Evolutionary conservation across 208 protist genomes (phyloP), one percentile per base, ranked within the genome.

Genomic region (Leishmania mexicana): DNA sequence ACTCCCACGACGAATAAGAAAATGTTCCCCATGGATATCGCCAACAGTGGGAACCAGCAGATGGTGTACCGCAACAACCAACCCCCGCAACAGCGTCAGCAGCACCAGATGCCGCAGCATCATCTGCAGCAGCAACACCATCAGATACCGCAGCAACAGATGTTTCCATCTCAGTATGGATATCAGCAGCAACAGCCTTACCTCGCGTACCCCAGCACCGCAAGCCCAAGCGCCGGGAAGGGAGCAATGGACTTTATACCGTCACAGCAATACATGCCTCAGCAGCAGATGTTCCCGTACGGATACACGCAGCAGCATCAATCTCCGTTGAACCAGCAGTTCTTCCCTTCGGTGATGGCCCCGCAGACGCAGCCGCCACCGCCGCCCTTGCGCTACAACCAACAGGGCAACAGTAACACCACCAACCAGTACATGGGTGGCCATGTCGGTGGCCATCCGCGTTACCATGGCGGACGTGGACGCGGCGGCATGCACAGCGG

Each of bases 21-120:
- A 51, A 88, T 89, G 85, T 86, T 89, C 75, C 71, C 77, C 0
- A 89, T 76, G 82, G 85, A 89, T 60, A 84, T 89, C 35, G 77
- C 85, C 57, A 82, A 80, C 76, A 65, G 67, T 47, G 85, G 85
- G 1, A 88, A 85, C 58, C 85, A 88, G 57, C 85, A 81, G 67
- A 83, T 88, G 81, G 57, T 88, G 53, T 85, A 84, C 64, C 81
- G 79, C 42, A 85, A 83, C 78, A 88, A 75, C 75, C 83, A 87
- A 51, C 65, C 73, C 28, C 74, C 38, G 54, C 81, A 62, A 58
- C 78, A 57, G 68, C 77, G 71, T 35, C 76, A 76, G 47, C 76
- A 75, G 65, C 79, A 83, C 64, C 79, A 82, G 67, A 54, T 77
- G n/a, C 81, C 78, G 74, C 76, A 76, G 58, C 76, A 75, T 53